Conservation (phyloP, 139 green algal genomes). For the Volvox reticuliferus region DNA sequence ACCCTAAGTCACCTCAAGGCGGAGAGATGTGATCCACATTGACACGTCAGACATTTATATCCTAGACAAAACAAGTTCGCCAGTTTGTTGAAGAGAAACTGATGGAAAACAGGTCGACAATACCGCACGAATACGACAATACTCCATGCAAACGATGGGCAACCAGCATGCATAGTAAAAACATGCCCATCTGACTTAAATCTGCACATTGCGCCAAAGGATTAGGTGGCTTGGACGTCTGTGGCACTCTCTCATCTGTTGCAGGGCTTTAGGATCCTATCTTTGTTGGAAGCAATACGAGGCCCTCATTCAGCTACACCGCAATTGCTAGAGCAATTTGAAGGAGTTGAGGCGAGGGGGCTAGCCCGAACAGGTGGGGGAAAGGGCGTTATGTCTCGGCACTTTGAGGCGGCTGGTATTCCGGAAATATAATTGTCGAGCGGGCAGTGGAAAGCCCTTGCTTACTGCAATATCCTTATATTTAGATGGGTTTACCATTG, state of each 20-base stretch:
- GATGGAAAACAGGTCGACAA: too few species aligned
- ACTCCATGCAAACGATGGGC: too few species aligned
- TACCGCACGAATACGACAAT: too few species aligned
- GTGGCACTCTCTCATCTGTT: not conserved
- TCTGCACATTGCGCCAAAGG: not conserved
- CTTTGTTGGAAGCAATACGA: not conserved
- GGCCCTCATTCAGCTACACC: not conserved
- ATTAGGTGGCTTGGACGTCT: not conserved
- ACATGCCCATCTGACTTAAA: too few species aligned
- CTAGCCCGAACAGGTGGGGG: slow-evolving; percentile 11
- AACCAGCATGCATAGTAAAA: too few species aligned
- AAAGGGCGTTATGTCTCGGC: not conserved
- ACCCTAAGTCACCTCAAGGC: too few species aligned
- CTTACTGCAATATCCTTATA: not conserved
- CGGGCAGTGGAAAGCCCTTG: not conserved
- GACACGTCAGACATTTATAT: too few species aligned
- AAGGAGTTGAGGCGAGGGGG: slow-evolving; percentile 13
- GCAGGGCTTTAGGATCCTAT: not conserved
- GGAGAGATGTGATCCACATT: too few species aligned
- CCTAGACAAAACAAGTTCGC: too few species aligned
- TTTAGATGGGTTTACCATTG: not conserved
- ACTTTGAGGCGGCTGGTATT: not conserved
- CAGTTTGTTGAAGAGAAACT: too few species aligned
- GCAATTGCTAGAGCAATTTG: not conserved
- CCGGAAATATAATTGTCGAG: slow-evolving; percentile 1